Evolutionary conservation across 2,329 filamentous ascomycete species (phyloP).

Genomic region (Trichophaea hybrida): DNA sequence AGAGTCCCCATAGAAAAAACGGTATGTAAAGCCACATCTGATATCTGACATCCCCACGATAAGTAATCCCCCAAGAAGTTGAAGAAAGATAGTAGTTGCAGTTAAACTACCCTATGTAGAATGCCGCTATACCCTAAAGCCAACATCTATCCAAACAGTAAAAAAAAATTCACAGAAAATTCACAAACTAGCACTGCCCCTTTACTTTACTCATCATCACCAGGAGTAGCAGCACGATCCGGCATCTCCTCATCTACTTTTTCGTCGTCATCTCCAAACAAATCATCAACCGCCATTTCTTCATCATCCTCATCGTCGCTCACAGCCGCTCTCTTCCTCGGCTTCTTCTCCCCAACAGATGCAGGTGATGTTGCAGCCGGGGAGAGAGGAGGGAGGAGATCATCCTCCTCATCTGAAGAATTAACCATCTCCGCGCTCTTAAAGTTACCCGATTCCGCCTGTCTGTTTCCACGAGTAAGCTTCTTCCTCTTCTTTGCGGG

Average conservation of each 20-base stretch:
- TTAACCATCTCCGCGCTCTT: constrained; percentile 77
- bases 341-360: constrained; percentile 14
- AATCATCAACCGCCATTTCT: constrained; percentile 35
- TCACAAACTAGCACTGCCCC: not conserved
- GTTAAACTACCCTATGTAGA: too few relatives aligned
- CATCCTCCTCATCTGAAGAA: constrained; percentile 38
- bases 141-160: too few relatives aligned
- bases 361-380: constrained; percentile 24
- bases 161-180: not conserved
- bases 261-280: constrained; percentile 26
- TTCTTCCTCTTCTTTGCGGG: constrained; percentile 36
- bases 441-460: constrained; percentile 50
- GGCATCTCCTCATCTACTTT: constrained; percentile 30
- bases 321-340: constrained; percentile 24
- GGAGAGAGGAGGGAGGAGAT: constrained; percentile 29
- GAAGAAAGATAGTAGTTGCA: too few relatives aligned
- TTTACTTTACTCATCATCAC: constrained; percentile 22
- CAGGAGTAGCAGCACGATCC: constrained; percentile 23
- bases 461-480: constrained; percentile 31
- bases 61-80: too few relatives aligned
- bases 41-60: too few relatives aligned
- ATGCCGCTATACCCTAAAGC: too few relatives aligned
- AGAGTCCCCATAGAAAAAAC: too few relatives aligned
- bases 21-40: too few relatives aligned
- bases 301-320: constrained; percentile 35